Base-by-base conservation (phyloP, 1,139 yeast genomes). In the Pneumocystis murina region DNA sequence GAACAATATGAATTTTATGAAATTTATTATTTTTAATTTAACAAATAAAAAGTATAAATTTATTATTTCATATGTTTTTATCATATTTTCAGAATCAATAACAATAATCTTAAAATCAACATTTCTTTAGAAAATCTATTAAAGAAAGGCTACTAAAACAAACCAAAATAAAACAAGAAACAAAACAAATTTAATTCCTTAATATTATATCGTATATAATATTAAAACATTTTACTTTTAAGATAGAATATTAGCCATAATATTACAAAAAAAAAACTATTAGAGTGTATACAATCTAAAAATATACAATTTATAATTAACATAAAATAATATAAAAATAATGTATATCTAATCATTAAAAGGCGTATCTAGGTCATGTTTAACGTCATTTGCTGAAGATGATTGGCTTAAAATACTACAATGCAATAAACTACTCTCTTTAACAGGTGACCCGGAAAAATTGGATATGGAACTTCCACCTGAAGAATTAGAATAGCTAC, bases 401-500 rank as follows among this genome's bases (percentile, higher is more conserved):
- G 62, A 43, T 20, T 64, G 65, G 17, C 64, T 59, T 43, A 40
- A 39, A 33, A 60, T 62, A 8, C 58, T 62, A 61, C 64, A 69
- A 62, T 67, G 66, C 16, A 67, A 62, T 60, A 68, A 59, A 41
- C 65, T 61, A 57, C 70, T 68, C 61, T 68, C 70, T 64, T 68
- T 68, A 35, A 67, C 68, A 7, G 70, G 70, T 41, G 69, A 67
- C 28, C 69, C 60, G 55, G 63, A 60, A 28, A 62, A 62, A 17
- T 59, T 61, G 30, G 64, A 43, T 17, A 41, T 54, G 8, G 64
- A 41, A 38, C 62, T 59, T 8, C 59, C 40, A 5, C 62, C 41
- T 20, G 63, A 60, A 33, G 59, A 43, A 24, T 60, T 61, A 4
- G 69, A 64, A 48, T 48, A 48, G 24, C 55, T 33, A 12, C n/a